Evolutionary conservation across 2,329 filamentous ascomycete species (phyloP).

Genomic region (Cercospora beticola): DNA sequence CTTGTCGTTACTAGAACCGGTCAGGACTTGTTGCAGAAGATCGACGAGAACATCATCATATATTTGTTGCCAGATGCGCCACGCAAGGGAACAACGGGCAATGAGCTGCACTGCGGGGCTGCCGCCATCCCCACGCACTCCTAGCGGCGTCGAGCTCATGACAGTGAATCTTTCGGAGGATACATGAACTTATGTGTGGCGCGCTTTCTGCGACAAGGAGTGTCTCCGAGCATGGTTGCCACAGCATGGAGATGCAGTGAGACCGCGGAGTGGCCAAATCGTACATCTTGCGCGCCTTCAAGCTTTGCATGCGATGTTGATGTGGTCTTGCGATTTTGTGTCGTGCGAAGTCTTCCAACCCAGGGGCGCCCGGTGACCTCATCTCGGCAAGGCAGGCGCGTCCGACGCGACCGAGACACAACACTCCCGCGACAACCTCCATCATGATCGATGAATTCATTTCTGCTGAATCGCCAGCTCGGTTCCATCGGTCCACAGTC

Average conservation of each 20-base stretch:
- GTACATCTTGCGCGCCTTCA: background rate
- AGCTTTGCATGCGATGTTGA: background rate
- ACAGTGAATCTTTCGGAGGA: background rate
- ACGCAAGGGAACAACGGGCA: background rate
- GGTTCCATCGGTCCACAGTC: conserved; percentile 64
- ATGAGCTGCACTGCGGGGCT: background rate
- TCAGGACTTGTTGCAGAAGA: background rate
- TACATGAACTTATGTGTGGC: background rate
- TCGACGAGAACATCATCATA: background rate
- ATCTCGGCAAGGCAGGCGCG: background rate
- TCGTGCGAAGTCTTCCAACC: background rate
- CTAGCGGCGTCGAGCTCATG: background rate
- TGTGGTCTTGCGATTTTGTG: background rate
- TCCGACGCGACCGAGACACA: background rate
- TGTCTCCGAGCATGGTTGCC: background rate
- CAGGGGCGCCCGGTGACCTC: background rate
- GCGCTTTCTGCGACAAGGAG: background rate
- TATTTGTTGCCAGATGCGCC: background rate
- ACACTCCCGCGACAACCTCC: background rate
- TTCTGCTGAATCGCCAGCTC: conserved; percentile 72
- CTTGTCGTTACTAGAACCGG: background rate
- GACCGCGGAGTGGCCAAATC: background rate
- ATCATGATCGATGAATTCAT: conserved; percentile 62
- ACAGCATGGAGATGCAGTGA: background rate
- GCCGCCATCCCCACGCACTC: background rate